A percentile compares a stretch with the other conserved stretches of the same genome.
These are phyloP conservation scores for Gaertneriomyces sp. DNA, from an alignment of 192 early-diverging fungal species.

Conservation along the genomic window DNA sequence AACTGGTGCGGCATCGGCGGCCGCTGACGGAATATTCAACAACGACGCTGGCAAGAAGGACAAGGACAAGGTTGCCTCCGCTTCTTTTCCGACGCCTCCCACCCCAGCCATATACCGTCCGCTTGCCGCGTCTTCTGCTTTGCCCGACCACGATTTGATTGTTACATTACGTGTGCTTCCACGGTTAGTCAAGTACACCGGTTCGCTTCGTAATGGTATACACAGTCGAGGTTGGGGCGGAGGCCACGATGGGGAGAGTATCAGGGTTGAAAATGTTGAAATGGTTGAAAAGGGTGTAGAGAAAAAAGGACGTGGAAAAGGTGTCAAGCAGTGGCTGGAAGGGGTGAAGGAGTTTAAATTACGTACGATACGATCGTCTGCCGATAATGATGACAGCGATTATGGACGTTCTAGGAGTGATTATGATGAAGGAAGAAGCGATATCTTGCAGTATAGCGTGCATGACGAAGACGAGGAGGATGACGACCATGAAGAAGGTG, in stretches of 20 bases:
- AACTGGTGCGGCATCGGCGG: too few relatives aligned
- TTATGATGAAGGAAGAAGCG: too few relatives aligned
- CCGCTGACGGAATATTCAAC: too few relatives aligned
- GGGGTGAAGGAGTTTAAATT: slow-evolving; percentile 6
- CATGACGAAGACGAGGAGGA: slow-evolving; percentile 9
- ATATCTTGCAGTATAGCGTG: too few relatives aligned
- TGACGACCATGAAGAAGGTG: not conserved
- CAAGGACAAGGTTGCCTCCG: too few relatives aligned
- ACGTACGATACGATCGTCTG: too few relatives aligned
- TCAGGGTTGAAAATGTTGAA: slow-evolving; percentile 57
- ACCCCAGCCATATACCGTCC: too few relatives aligned
- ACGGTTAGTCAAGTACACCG: slow-evolving; percentile 64
- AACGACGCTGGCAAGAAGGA: too few relatives aligned
- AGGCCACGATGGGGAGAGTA: slow-evolving; percentile 71
- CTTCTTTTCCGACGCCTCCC: too few relatives aligned
- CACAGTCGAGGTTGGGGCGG: slow-evolving; percentile 64
- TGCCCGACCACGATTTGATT: slow-evolving; percentile 61
- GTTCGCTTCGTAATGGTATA: slow-evolving; percentile 50
- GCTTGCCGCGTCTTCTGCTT: slow-evolving; percentile 20
- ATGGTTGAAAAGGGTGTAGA: slow-evolving; percentile 47
- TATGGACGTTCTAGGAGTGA: too few relatives aligned
- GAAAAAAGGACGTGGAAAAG: slow-evolving; percentile 43
- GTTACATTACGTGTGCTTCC: slow-evolving; percentile 71
- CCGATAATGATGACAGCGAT: too few relatives aligned
- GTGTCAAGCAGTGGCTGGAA: slow-evolving; percentile 33